A percentile compares a stretch with the other conserved stretches of the same genome.
These are phyloP conservation scores for Fusarium sp. DNA, from an alignment of 2,329 filamentous ascomycete species.

Conservation along the genomic window DNA sequence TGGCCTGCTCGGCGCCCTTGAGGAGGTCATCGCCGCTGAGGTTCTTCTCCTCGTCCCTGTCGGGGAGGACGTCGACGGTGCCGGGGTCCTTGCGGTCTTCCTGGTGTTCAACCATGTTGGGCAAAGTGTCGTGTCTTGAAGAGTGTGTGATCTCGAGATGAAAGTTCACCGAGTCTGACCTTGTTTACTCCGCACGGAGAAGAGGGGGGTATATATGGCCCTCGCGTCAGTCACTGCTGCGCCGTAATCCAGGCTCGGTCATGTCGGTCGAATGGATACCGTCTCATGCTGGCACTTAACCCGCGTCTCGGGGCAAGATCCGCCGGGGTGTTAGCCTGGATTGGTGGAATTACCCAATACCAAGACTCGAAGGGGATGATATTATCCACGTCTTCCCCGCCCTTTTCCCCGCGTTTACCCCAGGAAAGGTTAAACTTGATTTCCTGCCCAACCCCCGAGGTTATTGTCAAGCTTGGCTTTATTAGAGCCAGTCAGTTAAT, in stretches of 20 bases:
- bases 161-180: background rate
- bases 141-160: background rate
- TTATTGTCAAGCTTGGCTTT: background rate
- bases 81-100: slow-evolving; percentile 30
- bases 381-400: background rate
- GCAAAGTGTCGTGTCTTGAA: background rate
- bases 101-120: slow-evolving; percentile 27
- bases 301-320: background rate
- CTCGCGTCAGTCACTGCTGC: background rate
- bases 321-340: background rate
- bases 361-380: background rate
- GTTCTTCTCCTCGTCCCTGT: slow-evolving; percentile 26
- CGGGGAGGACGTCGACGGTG: slow-evolving; percentile 4
- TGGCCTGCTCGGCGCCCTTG: slow-evolving; percentile 31
- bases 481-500: background rate
- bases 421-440: background rate
- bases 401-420: slow-evolving; percentile 3
- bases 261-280: background rate
- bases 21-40: slow-evolving; percentile 21
- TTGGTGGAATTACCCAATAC: background rate
- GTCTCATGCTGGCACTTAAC: background rate
- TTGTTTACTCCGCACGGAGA: background rate
- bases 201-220: background rate
- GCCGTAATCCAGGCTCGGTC: background rate
- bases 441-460: background rate